Conservation (phyloP, 306 rosid genomes). For the Trifolium fragiferum region DNA sequence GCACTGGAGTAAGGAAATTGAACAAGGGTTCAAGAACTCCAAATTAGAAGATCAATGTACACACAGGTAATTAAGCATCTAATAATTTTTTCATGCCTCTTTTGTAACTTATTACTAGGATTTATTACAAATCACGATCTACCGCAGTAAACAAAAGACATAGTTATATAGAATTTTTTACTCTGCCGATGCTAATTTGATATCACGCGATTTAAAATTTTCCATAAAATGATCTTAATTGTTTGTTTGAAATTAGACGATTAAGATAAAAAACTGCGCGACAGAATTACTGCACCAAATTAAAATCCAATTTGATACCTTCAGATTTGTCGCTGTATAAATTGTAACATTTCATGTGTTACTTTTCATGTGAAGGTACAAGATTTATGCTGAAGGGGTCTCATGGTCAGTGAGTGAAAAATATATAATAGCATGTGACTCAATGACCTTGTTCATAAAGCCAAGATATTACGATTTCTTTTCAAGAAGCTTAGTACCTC, state of each 20-base stretch:
- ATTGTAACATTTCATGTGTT: background rate
- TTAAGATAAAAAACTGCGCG: background rate
- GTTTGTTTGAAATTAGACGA: too few relatives aligned
- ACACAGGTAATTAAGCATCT: conserved; percentile 42
- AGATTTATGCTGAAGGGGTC: conserved; percentile 23
- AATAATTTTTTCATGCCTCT: background rate
- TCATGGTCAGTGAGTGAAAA: conserved; percentile 11
- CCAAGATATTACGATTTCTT: background rate
- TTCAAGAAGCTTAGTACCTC: conserved; percentile 9
- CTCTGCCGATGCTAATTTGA: background rate
- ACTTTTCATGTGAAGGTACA: conserved; percentile 47
- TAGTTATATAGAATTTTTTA: too few relatives aligned
- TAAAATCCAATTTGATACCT: background rate
- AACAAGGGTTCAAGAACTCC: conserved; percentile 37
- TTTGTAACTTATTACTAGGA: background rate
- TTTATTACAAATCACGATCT: background rate
- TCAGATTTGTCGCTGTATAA: background rate
- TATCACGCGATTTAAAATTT: too few relatives aligned
- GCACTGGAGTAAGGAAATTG: conserved; percentile 37
- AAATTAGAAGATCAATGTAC: conserved; percentile 57
- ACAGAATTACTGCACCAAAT: background rate
- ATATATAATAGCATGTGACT: conserved; percentile 19
- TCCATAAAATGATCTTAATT: too few relatives aligned
- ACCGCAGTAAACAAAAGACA: too few relatives aligned
- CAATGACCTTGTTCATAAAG: conserved; percentile 12